Evolutionary conservation across 2,329 filamentous ascomycete species (phyloP).

Genomic region (Verticillium tricorpus): DNA sequence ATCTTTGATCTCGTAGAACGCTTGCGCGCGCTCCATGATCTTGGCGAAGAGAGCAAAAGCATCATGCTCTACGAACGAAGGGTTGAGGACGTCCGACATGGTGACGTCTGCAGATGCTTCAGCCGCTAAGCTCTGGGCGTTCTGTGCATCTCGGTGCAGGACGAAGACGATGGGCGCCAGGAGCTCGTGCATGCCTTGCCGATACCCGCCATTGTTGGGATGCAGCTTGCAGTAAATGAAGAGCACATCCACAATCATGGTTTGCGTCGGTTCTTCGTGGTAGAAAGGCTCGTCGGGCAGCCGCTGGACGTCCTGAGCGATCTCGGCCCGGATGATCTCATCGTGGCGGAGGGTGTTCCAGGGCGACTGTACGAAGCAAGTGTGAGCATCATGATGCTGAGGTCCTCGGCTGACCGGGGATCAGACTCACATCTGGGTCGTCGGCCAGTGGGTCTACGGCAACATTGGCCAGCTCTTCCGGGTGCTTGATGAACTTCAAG

Average conservation of each 20-base stretch:
- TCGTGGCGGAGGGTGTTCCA: constrained; percentile 87
- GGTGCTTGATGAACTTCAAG: constrained; percentile 77
- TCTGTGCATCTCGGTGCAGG: constrained; percentile 74
- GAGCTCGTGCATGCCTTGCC: constrained; percentile 98
- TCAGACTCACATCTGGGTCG: constrained; percentile 51
- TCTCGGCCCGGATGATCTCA: constrained; percentile 79
- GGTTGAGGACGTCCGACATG: constrained; percentile 66
- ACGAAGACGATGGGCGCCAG: constrained; percentile 86
- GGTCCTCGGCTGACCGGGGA: background rate
- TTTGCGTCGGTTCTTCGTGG: constrained; percentile 72
- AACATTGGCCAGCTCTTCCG: constrained; percentile 68
- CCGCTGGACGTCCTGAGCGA: constrained; percentile 88
- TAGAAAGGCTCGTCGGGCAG: constrained; percentile 93
- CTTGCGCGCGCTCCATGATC: constrained; percentile 82
- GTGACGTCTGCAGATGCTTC: constrained; percentile 37
- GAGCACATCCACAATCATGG: constrained; percentile 78
- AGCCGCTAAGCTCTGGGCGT: constrained; percentile 32
- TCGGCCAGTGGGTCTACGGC: constrained; percentile 81
- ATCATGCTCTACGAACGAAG: constrained; percentile 79
- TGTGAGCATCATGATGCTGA: constrained; percentile 33
- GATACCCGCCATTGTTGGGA: constrained; percentile 78
- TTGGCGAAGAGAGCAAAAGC: constrained; percentile 79
- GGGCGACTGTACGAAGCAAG: constrained; percentile 61
- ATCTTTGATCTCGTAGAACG: constrained; percentile 74
- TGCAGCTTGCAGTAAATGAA: constrained; percentile 96